Evolutionary conservation across 1,284 basidiomycete species (phyloP).

Genomic region (Sporisorium reilianum): DNA sequence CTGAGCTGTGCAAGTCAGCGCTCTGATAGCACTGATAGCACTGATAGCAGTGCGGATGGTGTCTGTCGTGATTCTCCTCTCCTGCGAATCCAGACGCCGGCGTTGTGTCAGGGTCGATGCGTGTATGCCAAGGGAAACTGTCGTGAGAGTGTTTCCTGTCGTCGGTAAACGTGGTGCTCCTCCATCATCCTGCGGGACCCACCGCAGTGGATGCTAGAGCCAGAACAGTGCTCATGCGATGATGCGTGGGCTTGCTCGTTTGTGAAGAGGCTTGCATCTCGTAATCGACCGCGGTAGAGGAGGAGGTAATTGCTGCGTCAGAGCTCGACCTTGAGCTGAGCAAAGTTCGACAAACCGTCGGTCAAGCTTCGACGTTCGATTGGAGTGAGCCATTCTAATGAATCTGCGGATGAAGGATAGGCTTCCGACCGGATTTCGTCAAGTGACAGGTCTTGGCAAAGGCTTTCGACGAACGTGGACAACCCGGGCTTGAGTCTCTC

Average conservation of each 20-base stretch:
- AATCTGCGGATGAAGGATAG: constrained; percentile 6
- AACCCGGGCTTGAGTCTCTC: neutral
- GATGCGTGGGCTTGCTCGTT: constrained; percentile 5
- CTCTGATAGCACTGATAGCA: neutral
- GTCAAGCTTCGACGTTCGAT: constrained; percentile 5
- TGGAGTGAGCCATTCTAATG: neutral
- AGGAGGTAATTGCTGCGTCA: no score
- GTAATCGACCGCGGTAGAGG: no score
- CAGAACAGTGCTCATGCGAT: neutral
- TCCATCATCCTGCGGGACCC: neutral
- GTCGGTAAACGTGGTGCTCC: constrained; percentile 12
- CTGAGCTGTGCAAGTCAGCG: neutral
- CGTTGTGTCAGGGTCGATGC: neutral
- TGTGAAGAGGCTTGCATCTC: neutral
- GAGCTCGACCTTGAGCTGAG: neutral
- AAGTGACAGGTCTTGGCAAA: constrained; percentile 25
- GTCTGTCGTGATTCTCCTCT: no score
- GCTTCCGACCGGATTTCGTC: constrained; percentile 4
- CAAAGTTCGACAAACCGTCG: constrained; percentile 6
- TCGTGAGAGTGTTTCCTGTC: neutral
- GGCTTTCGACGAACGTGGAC: constrained; percentile 13
- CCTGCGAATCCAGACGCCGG: neutral
- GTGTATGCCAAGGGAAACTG: neutral
- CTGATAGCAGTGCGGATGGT: neutral
- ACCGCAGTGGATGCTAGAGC: neutral